These are phyloP conservation scores for Pythium biforme DNA, from an alignment of 352 stramenopile genomes.

Conservation along the genomic window DNA sequence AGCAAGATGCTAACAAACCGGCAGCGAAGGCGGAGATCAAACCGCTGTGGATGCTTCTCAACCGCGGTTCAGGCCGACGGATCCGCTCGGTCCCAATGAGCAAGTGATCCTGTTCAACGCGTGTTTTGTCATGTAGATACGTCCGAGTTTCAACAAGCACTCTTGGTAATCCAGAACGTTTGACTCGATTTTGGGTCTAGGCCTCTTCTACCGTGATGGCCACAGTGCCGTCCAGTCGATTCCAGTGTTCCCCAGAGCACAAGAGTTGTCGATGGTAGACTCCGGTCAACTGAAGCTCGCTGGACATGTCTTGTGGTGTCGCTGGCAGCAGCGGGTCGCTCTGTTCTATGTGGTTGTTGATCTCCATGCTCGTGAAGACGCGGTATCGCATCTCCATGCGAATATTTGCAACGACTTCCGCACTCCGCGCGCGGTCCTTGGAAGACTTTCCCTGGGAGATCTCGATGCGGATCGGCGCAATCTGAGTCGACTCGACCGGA, in stretches of 20 bases:
- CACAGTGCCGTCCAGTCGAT: slow-evolving; percentile 18
- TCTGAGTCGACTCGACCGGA: slow-evolving; percentile 34
- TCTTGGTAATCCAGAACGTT: background rate
- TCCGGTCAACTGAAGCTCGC: slow-evolving; percentile 4
- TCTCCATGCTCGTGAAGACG: slow-evolving; percentile 4
- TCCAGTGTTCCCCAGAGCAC: slow-evolving; percentile 20
- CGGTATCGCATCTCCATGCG: slow-evolving; percentile 26
- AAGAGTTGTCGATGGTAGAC: slow-evolving; percentile 12
- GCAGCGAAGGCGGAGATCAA: slow-evolving; percentile 11
- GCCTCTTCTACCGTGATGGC: slow-evolving; percentile 3
- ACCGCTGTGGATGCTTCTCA: slow-evolving; percentile 24
- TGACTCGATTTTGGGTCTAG: background rate
- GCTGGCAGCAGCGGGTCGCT: background rate
- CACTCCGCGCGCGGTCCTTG: background rate
- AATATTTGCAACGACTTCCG: slow-evolving; percentile 10
- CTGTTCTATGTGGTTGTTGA: background rate
- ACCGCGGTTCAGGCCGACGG: slow-evolving; percentile 16
- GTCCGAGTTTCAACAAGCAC: background rate
- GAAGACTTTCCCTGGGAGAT: slow-evolving; percentile 19
- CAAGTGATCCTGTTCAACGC: slow-evolving; percentile 11
- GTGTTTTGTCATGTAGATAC: background rate
- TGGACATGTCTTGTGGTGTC: background rate
- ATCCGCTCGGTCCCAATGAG: slow-evolving; percentile 21
- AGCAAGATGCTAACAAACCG: background rate
- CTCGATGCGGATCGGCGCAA: slow-evolving; percentile 42